Evolutionary conservation across 441 rosid species (phyloP).

Genomic region (Euphorbia celastroides): DNA sequence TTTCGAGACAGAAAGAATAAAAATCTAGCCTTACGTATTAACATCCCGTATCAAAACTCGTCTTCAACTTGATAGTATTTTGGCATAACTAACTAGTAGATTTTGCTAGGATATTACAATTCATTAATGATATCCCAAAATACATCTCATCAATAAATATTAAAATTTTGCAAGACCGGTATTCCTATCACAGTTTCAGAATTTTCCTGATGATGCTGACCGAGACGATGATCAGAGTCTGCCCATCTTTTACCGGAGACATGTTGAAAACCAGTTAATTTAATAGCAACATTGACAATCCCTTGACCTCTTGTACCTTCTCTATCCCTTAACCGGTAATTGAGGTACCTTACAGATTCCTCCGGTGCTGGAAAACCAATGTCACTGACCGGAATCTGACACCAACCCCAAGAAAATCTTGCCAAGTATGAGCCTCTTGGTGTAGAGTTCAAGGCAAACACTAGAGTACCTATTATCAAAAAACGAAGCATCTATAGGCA

Average conservation of each 20-base stretch:
- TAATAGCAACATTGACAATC: conserved; percentile 38
- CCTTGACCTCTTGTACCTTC: conserved; percentile 51
- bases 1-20: too few species aligned
- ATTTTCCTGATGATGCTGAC: background rate
- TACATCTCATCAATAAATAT: conserved; percentile 4
- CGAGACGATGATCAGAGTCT: background rate
- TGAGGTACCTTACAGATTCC: conserved; percentile 32
- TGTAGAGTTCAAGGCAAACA: conserved; percentile 31
- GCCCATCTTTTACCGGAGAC: background rate
- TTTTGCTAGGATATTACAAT: background rate
- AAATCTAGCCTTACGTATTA: too few species aligned
- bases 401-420: conserved; percentile 49
- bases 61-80: background rate
- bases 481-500: conserved; percentile 34
- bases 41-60: background rate
- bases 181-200: conserved; percentile 40
- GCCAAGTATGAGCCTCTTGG: conserved; percentile 32
- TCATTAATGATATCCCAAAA: background rate
- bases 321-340: conserved; percentile 44
- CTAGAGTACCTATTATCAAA: conserved; percentile 28
- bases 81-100: background rate
- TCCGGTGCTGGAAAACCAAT: conserved; percentile 25
- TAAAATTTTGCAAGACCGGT: conserved; percentile 18
- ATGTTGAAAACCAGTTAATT: conserved; percentile 20
- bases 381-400: conserved; percentile 44